Conservation (phyloP, 1,284 basidiomycete species). For the Marasmius tenuissimus region DNA sequence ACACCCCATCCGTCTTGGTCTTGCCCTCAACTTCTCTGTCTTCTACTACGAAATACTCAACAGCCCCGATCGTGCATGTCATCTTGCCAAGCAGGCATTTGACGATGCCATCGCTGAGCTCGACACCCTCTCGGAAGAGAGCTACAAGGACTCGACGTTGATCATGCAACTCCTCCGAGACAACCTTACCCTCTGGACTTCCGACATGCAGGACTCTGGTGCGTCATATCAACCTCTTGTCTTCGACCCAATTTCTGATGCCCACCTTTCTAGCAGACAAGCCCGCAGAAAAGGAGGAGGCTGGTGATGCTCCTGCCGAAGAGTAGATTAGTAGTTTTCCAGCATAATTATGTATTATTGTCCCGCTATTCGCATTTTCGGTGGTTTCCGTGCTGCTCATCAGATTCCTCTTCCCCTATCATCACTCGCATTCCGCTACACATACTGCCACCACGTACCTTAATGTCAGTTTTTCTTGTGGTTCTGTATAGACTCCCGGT, state of each 20-base stretch:
- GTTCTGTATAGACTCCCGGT: neutral
- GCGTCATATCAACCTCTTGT: conserved; percentile 26
- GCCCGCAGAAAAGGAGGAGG: conserved; percentile 69
- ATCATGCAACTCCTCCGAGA: conserved; percentile 99
- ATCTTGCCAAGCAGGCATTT: conserved; percentile 99
- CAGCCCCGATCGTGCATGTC: conserved; percentile 98
- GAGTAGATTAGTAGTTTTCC: conserved; percentile 42
- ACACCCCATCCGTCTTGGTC: conserved; percentile 98
- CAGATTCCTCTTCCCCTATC: neutral
- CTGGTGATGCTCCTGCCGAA: conserved; percentile 53
- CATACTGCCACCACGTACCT: neutral
- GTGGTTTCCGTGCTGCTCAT: conserved; percentile 17
- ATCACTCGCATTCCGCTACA: neutral
- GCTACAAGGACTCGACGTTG: conserved; percentile 98
- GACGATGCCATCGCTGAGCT: conserved; percentile 99
- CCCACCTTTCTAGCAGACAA: conserved; percentile 50
- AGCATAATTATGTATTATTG: conserved; percentile 25
- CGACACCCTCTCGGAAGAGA: conserved; percentile 99
- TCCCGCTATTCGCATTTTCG: conserved; percentile 16
- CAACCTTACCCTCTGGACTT: conserved; percentile 98
- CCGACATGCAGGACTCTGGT: conserved; percentile 93
- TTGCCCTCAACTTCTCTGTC: conserved; percentile 99
- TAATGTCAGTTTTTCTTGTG: neutral
- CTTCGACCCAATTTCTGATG: conserved; percentile 13
- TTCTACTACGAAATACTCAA: conserved; percentile 99